Evolutionary conservation across 2,329 filamentous ascomycete species (phyloP).

Genomic region (Alternaria sp.): DNA sequence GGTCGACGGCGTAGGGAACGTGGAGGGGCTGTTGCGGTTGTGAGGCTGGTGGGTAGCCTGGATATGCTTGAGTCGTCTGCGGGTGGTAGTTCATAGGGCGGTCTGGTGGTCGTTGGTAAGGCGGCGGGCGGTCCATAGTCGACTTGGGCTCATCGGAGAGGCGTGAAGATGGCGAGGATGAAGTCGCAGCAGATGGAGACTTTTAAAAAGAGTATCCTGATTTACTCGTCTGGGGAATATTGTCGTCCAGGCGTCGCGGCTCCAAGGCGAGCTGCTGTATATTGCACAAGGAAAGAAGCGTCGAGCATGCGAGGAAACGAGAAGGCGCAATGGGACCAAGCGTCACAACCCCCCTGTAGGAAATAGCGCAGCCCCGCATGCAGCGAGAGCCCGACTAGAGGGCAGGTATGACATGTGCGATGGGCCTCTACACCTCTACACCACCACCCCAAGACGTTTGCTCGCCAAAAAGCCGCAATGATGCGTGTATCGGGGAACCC

Average conservation of each 20-base stretch:
- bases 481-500: conserved; percentile 13
- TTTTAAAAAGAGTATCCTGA: too few relatives aligned
- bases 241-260: background rate
- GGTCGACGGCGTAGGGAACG: conserved; percentile 56
- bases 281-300: conserved; percentile 12
- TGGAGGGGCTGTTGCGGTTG: conserved; percentile 50
- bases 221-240: background rate
- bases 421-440: conserved; percentile 11
- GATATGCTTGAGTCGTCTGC: conserved; percentile 35
- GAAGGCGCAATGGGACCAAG: conserved; percentile 24
- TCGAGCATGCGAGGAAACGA: conserved; percentile 30
- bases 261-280: conserved; percentile 1
- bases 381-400: conserved; percentile 10
- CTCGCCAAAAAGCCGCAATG: conserved; percentile 5
- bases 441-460: conserved; percentile 2
- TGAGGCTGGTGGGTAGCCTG: conserved; percentile 48
- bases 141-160: conserved; percentile 27
- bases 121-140: conserved; percentile 53
- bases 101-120: conserved; percentile 51
- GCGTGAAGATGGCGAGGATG: background rate
- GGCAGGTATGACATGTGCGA: conserved; percentile 7
- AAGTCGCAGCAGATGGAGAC: background rate
- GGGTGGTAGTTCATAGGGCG: conserved; percentile 59
- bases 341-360: conserved; percentile 21
- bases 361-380: conserved; percentile 23